Base-by-base conservation (phyloP, 2,329 filamentous ascomycete species). In the Cephalotrichum gorgonifer region DNA sequence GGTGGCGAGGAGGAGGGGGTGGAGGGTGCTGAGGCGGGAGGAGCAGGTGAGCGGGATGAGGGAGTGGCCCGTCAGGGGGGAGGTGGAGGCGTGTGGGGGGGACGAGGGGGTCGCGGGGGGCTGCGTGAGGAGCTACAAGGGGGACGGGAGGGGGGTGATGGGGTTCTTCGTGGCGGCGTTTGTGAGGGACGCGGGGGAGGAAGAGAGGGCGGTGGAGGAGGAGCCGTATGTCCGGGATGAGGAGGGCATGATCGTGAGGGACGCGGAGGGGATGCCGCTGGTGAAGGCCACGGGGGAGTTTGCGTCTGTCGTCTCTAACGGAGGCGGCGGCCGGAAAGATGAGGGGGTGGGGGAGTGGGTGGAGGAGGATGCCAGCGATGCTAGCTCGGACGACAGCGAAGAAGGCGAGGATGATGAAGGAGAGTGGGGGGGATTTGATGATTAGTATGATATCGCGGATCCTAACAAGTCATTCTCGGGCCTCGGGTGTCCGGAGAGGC, bases 101-200 rank as follows among this genome's bases (percentile, higher is more conserved):
- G 68, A 80, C 47, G 60, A 72, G 38, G 64, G 72, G 3, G 62
- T 87, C 1, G 78, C 82, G 6, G 83, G 91, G 25, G 86, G 77
- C 3, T 95, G 89, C 59, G 84, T 96, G 50, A 74, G 91, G 51
- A 87, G 88, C 28, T 83, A 86, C 63, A 86, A 90, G 57, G 86
- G 81, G 25, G 88, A 91, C 56, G 83, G 82, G 9, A 79, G 85
- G 54, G 88, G 89, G 0, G 86, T 90, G 1, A 95, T 96, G 78
- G 91, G 93, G 0, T 97, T 98, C 66, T 98, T 98, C 58, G 86
- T 96, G 20, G 88, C 81, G n/a, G 88, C 77, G 0, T 95, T 98
- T 64, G 76, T 88, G 3, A 61, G 63, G 38, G 50, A 52, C n/a
- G 55, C 41, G 8, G 51, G 35, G 38, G 52, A 54, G 30, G 60